Evolutionary conservation across 2,329 filamentous ascomycete species (phyloP), one percentile per base, ranked within the genome.

Genomic region (Fusarium sp.): DNA sequence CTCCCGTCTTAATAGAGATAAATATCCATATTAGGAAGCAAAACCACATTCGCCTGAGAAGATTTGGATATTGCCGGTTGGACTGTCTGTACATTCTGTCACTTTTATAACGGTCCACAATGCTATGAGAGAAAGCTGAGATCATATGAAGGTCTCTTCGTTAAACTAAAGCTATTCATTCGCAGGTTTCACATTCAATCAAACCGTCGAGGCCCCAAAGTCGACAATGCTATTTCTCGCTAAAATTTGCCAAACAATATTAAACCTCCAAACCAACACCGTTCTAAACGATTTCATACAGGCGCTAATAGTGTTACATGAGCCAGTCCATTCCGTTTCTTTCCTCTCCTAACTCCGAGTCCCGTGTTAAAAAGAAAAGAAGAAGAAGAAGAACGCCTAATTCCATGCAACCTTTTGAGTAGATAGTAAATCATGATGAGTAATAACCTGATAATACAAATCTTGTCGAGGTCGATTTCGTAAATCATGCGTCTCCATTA

Each of bases 401-500:
- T 22, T 8, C 22, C 6, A 6, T 34, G n/a, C 8, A 29, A 19
- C 15, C 39, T 25, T 36, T 41, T 22, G 5, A 6, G 9, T 29
- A 15, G 6, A 28, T 5, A 60, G 12, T 10, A 31, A 19, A n/a
- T 25, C 3, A 9, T 28, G 9, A 7, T 12, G 9, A 19, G 11
- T 11, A 29, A 29, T 12, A 19, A 15, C 9, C 7, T 4, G n/a
- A 5, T 7, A 9, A 11, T 24, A n/a, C n/a, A 53, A 12, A 34
- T 38, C 0, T 7, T 36, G 7, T 6, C 13, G 5, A 15, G 6
- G 25, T 24, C 34, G 12, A 15, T 6, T 10, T 36, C 22, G 10
- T n/a, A 26, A 45, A 38, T 65, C 26, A 64, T 40, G 11, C 26
- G 12, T 40, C 36, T n/a, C 26, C 10, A 6, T 28, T 9, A 7